These are phyloP conservation scores for Pilatotrama ljubarskyi DNA, from an alignment of 768 basidiomycete species.

Conservation along the genomic window DNA sequence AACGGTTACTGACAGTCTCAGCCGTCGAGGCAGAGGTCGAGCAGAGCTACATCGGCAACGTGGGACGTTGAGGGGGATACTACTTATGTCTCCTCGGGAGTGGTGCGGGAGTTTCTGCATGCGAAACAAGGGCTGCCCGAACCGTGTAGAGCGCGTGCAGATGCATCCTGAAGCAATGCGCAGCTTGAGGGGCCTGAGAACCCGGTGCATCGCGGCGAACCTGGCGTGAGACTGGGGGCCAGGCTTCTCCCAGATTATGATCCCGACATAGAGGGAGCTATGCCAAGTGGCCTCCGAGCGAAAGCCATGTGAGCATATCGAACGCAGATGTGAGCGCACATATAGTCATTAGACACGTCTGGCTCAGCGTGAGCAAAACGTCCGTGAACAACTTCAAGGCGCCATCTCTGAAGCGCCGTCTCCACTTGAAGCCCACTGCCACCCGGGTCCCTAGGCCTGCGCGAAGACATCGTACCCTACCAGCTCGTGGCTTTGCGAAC, in stretches of 20 bases:
- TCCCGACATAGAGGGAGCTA: neutral
- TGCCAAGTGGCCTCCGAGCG: neutral
- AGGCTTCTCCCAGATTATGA: neutral
- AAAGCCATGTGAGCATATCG: neutral
- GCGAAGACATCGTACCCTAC: too few species aligned
- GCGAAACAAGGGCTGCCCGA: conserved; percentile 1
- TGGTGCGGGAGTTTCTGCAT: neutral
- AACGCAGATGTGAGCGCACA: neutral
- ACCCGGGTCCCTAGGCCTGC: too few species aligned
- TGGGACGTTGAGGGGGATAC: neutral
- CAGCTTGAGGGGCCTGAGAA: conserved; percentile 5
- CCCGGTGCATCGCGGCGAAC: neutral
- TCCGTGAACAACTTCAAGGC: too few species aligned
- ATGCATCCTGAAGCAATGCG: neutral
- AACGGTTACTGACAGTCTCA: neutral
- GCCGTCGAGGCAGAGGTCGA: neutral
- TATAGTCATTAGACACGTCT: too few species aligned
- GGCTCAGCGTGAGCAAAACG: too few species aligned
- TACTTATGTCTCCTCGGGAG: conserved; percentile 5
- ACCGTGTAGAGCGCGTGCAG: neutral
- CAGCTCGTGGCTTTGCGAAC: too few species aligned
- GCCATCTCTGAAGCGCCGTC: too few species aligned
- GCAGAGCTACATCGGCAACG: neutral
- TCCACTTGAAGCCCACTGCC: too few species aligned
- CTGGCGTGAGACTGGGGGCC: neutral